A percentile compares a stretch with the other conserved stretches of the same genome.
Conservation (phyloP, 495 filamentous ascomycete species). For the Penicillium psychrofluorescens region DNA sequence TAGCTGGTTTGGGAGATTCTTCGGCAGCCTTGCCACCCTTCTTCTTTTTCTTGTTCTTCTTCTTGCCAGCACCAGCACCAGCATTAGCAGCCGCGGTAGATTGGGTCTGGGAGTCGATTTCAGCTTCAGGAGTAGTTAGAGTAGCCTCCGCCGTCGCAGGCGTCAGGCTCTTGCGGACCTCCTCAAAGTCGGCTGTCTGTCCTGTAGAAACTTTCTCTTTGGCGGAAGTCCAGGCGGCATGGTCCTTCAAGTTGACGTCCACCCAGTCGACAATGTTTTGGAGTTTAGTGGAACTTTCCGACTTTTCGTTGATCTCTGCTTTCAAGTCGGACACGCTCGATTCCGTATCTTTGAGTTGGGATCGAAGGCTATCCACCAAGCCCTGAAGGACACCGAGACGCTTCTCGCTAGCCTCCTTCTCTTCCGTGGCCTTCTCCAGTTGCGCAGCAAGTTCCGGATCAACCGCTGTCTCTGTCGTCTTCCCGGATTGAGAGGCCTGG, state of each 20-base stretch:
- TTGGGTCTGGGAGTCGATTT: too few relatives aligned
- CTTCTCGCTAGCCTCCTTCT: conserved; percentile 44
- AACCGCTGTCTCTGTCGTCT: conserved; percentile 35
- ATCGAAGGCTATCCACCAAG: conserved; percentile 44
- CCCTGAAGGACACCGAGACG: conserved; percentile 42
- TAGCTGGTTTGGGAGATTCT: conserved; percentile 29
- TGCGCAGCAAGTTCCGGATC: conserved; percentile 23
- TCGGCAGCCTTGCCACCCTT: conserved; percentile 55
- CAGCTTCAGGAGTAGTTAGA: conserved; percentile 12
- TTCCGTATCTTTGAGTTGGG: conserved; percentile 43
- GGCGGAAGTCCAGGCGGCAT: conserved; percentile 26
- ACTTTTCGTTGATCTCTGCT: conserved; percentile 31
- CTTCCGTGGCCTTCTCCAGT: conserved; percentile 26
- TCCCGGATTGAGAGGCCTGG: conserved; percentile 28
- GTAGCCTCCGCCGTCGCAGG: conserved; percentile 9
- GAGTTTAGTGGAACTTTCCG: conserved; percentile 15
- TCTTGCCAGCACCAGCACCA: conserved; percentile 26
- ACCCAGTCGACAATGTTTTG: conserved; percentile 32
- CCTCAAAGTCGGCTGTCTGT: conserved; percentile 25
- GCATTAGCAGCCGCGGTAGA: conserved; percentile 6
- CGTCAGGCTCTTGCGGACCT: conserved; percentile 26
- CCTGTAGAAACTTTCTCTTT: conserved; percentile 27
- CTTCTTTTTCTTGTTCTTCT: conserved; percentile 91
- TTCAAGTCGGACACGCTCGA: conserved; percentile 36
- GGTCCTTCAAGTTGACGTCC: conserved; percentile 27